Conservation (phyloP, 2,329 filamentous ascomycete genomes). For the Clarireedia monteithiana region DNA sequence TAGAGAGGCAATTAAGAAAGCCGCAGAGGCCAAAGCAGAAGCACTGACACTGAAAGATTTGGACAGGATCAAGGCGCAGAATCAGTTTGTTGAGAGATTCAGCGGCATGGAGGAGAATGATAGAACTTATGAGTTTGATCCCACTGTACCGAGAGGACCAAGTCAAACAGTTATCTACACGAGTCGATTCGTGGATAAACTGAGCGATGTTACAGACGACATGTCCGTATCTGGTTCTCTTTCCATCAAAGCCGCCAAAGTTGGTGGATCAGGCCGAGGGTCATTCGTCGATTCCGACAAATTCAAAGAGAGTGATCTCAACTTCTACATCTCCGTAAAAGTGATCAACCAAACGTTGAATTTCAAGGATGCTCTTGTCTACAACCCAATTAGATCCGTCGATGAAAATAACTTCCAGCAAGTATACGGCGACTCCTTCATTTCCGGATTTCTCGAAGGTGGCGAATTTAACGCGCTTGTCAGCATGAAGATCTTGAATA, state of each 20-base stretch:
- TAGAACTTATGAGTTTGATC: neutral
- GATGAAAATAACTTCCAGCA: too few species aligned
- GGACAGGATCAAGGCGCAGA: neutral
- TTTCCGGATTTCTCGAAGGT: slow-evolving; percentile 27
- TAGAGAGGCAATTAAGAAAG: neutral
- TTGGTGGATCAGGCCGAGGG: slow-evolving; percentile 3
- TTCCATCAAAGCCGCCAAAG: neutral
- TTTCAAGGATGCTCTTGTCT: slow-evolving; percentile 19
- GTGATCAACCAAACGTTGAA: slow-evolving; percentile 24
- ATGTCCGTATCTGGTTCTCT: neutral
- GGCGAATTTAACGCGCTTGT: slow-evolving; percentile 27
- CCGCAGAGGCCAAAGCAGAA: neutral
- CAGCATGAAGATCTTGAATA: slow-evolving; percentile 21
- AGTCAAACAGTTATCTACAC: neutral
- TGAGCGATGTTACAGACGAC: neutral
- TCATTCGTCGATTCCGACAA: slow-evolving; percentile 8
- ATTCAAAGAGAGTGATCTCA: slow-evolving; percentile 26
- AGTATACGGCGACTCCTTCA: slow-evolving; percentile 27
- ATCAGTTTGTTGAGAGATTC: neutral
- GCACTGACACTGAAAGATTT: neutral
- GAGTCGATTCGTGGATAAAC: neutral
- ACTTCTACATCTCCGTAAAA: slow-evolving; percentile 25
- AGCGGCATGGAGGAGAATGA: neutral
- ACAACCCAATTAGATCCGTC: slow-evolving; percentile 16
- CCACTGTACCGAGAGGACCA: neutral